These are phyloP conservation scores for Pseudoturritis turrita DNA, from an alignment of 345 rosid genomes.

Conservation along the genomic window DNA sequence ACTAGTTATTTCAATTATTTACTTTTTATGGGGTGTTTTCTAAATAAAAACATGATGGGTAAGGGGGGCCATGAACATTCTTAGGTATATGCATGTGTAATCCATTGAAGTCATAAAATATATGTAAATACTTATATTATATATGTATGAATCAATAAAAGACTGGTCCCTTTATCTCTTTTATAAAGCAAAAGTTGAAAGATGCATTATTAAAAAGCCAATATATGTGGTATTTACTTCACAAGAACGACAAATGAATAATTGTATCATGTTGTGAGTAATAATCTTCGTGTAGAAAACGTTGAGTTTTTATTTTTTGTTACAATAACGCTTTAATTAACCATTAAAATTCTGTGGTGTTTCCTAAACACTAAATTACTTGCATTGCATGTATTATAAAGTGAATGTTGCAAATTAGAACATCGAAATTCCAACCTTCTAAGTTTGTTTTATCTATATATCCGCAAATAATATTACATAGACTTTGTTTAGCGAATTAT, in stretches of 20 bases:
- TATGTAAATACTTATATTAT: background rate
- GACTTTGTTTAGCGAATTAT: too few species aligned
- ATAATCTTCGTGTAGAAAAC: background rate
- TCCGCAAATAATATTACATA: too few species aligned
- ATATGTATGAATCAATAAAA: slow-evolving; percentile 14
- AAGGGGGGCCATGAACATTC: slow-evolving; percentile 29
- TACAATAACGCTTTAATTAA: background rate
- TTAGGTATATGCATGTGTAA: slow-evolving; percentile 32
- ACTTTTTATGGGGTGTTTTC: slow-evolving; percentile 32
- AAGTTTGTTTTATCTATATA: background rate
- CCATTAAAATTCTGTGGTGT: background rate
- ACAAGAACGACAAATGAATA: slow-evolving; percentile 27
- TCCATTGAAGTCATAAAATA: slow-evolving; percentile 19
- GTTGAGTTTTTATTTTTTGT: background rate
- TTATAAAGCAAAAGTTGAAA: slow-evolving; percentile 28
- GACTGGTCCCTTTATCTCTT: slow-evolving; percentile 24
- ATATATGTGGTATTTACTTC: slow-evolving; percentile 19
- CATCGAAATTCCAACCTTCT: background rate
- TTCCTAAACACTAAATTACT: background rate
- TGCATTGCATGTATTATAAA: background rate
- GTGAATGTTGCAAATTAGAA: background rate
- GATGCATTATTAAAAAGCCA: background rate
- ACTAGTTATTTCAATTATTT: slow-evolving; percentile 20
- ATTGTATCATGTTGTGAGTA: slow-evolving; percentile 11
- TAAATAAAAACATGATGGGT: slow-evolving; percentile 26